Base-by-base conservation (phyloP, 371 early-diverging fungal genomes). In the Mortierella sp. region DNA sequence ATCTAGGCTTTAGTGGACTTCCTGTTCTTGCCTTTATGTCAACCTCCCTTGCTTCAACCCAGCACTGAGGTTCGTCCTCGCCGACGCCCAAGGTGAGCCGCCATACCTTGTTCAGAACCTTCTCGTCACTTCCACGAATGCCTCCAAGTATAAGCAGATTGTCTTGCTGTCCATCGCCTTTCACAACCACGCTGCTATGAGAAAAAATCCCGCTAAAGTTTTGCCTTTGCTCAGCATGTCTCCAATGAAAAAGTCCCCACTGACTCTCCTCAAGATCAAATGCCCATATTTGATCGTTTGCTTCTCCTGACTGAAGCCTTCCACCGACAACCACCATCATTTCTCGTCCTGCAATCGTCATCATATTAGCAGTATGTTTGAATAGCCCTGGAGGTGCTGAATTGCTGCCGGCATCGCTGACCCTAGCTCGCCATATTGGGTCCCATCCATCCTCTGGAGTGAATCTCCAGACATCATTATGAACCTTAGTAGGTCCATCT, bases 311-410 rank as follows among this genome's bases (percentile, higher is more conserved):
- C 7, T 61, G 63, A 5, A 64, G 28, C 32, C 80, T 53, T 58
- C 80, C 80, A 10, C 80, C 80, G 56, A 74, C 22, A 1, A 80
- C 61, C 10, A 80, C 80, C 75, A 80, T 74, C 75, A 80, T 70
- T 37, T 80, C 71, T 49, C 75, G 61, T 0, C 65, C 80, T 32
- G 68, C 74, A 26, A 80, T 42, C 19, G 31, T 66, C 71, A 80
- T 71, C 58, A 74, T 74, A 13, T 66, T 70, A 56, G 75, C 70
- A 1, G 80, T 80, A 28, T 80, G 80, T 34, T 80, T 80, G 68
- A 62, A 80, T 1, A 74, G 54, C 0, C 80, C 80, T 45, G 67
- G 67, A 15, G 80, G 80, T 2, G 45, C 7, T 12, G 67, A 37
- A 5, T 47, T 34, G 15, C 60, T 64, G 9, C 68, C 54, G 13